These are phyloP conservation scores for Calocybe indica DNA, from an alignment of 768 basidiomycete species.

Conservation along the genomic window DNA sequence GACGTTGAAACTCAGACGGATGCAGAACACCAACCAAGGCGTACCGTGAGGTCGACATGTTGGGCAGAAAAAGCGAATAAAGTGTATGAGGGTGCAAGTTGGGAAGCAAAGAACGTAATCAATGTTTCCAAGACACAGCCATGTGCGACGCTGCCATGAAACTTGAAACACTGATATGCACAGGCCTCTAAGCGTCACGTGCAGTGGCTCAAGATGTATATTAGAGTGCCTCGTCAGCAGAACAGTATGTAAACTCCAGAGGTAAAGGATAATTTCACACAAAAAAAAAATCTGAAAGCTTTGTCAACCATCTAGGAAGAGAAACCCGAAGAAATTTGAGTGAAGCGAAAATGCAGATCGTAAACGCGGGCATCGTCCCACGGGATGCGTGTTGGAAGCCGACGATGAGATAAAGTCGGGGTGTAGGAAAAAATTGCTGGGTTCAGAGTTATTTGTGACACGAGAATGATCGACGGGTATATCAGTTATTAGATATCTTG, in stretches of 20 bases:
- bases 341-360: conserved; percentile 7
- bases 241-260: conserved; percentile 5
- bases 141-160: too few species aligned
- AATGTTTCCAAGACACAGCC: too few species aligned
- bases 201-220: not conserved
- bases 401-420: too few species aligned
- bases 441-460: too few species aligned
- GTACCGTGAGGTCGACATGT: conserved; percentile 18
- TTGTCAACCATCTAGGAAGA: conserved; percentile 13
- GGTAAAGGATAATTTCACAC: conserved; percentile 13
- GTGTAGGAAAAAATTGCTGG: too few species aligned
- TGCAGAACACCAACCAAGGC: conserved; percentile 14
- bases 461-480: conserved; percentile 22
- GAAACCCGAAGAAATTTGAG: conserved; percentile 7
- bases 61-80: not conserved
- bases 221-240: not conserved
- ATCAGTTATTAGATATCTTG: conserved; percentile 28
- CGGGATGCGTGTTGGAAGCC: too few species aligned
- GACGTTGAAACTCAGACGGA: too few species aligned
- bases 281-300: conserved; percentile 6
- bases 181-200: too few species aligned
- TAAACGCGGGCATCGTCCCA: too few species aligned
- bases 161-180: too few species aligned
- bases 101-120: too few species aligned
- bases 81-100: too few species aligned